Conservation (phyloP, 169 alveolate genomes). For the Plasmodium billcollinsi region DNA sequence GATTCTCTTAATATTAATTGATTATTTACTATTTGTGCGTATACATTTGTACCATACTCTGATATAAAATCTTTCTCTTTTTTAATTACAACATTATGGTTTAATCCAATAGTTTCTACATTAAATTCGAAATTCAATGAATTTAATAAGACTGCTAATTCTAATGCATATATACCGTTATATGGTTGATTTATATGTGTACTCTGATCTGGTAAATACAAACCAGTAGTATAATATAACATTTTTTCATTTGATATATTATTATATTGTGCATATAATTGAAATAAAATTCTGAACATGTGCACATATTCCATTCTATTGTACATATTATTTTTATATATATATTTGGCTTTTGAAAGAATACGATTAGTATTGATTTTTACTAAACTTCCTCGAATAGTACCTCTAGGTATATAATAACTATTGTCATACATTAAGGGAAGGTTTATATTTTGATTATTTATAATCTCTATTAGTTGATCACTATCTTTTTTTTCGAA, state of each 20-base stretch:
- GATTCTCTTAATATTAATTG: conserved; percentile 47
- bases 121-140: conserved; percentile 37
- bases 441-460: conserved; percentile 5
- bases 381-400: conserved; percentile 30
- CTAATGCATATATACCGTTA: conserved; percentile 44
- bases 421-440: conserved; percentile 43
- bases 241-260: conserved; percentile 41
- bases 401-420: conserved; percentile 14
- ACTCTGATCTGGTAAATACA: conserved; percentile 1
- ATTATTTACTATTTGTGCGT: conserved; percentile 25
- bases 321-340: conserved; percentile 43
- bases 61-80: conserved; percentile 21
- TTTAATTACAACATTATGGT: conserved; percentile 7
- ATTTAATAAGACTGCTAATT: conserved; percentile 63
- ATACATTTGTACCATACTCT: background rate
- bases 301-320: conserved; percentile 73
- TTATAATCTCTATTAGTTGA: background rate
- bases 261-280: conserved; percentile 10
- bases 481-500: conserved; percentile 16
- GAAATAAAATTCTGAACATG: conserved; percentile 53
- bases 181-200: background rate
- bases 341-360: conserved; percentile 18
- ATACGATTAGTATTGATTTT: conserved; percentile 17
- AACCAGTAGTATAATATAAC: conserved; percentile 50
- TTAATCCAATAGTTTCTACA: conserved; percentile 33